Base-by-base conservation (phyloP, 495 filamentous ascomycete species). In the Schizothecium vesticola region DNA sequence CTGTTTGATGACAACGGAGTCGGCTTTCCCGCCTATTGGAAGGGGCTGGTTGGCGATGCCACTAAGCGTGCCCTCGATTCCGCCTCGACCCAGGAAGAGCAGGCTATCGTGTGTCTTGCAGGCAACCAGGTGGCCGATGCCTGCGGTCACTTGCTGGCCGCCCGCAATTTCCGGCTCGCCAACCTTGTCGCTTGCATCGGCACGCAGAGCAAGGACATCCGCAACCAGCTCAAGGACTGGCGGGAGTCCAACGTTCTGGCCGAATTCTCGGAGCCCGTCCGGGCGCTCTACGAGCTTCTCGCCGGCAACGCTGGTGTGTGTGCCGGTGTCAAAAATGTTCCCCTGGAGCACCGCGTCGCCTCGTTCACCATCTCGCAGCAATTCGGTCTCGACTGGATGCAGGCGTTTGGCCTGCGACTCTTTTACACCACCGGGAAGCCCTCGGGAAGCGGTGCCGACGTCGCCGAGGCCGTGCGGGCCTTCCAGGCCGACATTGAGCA, bases 361-460 rank as follows among this genome's bases (percentile, higher is more conserved):
- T 88, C 87, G 1, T 97, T 98, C 70, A 82, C 86, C 51, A 89
- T 97, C 65, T 89, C 91, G 5, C 85, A 90, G 69, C 86, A 88
- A 19, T 99, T 97, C 73, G 86, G 88, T 9, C 81, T 99, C 33
- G 90, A 96, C 75, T 99, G 95, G 95, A 86, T 90, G 77, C 92
- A 95, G 71, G 89, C 92, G 1, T 97, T 99, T 75, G 96, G 92
- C 16, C 84, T 99, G 23, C 87, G 93, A 61, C 84, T 98, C 10
- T 97, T 91, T 88, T 97, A 97, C 76, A 91, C 88, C 57, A 81
- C 84, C 11, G 67, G 59, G 24, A 67, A 57, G 69, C 59, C 21
- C 1, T 67, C 65, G 1, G 66, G 55, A 5, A 82, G 87, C 28
- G 84, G 89, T 59, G 87, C 92, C 43, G 82, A 86, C 55, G 82